Evolutionary conservation across 495 filamentous ascomycete species (phyloP), one percentile per base, ranked within the genome.

Genomic region (Aspergillus homomorphus): DNA sequence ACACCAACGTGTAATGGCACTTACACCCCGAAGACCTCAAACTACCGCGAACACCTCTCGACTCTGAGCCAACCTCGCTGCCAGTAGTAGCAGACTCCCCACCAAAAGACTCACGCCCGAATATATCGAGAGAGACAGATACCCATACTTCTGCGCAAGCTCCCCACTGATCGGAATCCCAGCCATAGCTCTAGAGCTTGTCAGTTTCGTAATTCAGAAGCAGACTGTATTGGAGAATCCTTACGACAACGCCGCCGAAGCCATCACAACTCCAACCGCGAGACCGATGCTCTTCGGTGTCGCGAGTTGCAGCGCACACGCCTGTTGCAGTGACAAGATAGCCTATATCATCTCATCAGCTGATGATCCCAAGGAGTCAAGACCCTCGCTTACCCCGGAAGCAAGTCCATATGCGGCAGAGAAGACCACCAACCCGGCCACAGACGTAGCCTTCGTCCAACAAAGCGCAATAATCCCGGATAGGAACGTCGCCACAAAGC

Each of bases 401-500:
- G 69, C 54, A 58, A 78, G 75, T 0, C 75, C 75, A 59, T 77
- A 78, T 3, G 73, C 70, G 9, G 64, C 59, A 4, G 60, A 68
- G 54, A 64, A 78, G 2, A 78, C 52, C 1, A 73, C 73, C 26
- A 76, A 41, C 0, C 74, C 74, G 0, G 67, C 66, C 2, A 70
- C 64, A 3, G 69, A 69, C 1, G 66, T 66, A 0, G 67, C 74
- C 20, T 61, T 71, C 4, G 73, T 74, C 75, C 73, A 76, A 52
- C 71, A 76, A 3, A 76, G 30, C 0, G 71, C 71, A 45, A 76
- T 68, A 0, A 91, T 73, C 3, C 76, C 80, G 0, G 86, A 82
- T 16, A 81, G 70, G 19, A 74, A 72, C 0, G 78, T 75, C 50
- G 85, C 83, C 3, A 84, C 22, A n/a, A 89, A 77, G 68, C 86